Conservation (phyloP, 1,139 yeast genomes). For the Sugiyamaella grinbergsii region DNA sequence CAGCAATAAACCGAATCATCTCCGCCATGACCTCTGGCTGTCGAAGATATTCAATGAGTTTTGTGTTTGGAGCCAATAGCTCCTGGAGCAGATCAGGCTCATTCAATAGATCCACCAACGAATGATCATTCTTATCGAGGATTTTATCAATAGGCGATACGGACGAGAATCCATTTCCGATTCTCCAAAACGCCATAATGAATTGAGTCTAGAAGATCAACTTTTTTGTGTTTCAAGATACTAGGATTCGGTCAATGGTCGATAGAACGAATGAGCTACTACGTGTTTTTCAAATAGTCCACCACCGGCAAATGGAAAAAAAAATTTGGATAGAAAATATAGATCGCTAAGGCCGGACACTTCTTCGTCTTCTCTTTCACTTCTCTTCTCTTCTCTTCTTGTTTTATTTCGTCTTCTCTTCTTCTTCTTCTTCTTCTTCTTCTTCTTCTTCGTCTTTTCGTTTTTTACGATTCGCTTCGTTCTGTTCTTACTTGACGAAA, state of each 20-base stretch:
- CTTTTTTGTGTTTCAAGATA: too few relatives aligned
- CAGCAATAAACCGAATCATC: slow-evolving; percentile 68
- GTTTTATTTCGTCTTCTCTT: neutral
- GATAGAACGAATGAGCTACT: neutral
- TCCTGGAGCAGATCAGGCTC: slow-evolving; percentile 88
- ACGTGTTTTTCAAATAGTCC: too few relatives aligned
- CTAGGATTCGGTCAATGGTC: too few relatives aligned
- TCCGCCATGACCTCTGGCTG: slow-evolving; percentile 67
- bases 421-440: neutral
- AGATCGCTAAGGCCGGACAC: too few relatives aligned
- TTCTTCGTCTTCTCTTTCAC: too few relatives aligned
- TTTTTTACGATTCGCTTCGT: neutral
- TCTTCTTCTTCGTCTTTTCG: too few relatives aligned
- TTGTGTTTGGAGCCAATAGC: slow-evolving; percentile 76
- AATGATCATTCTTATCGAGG: slow-evolving; percentile 57
- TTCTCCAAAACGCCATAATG: slow-evolving; percentile 76
- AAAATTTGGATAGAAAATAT: too few relatives aligned
- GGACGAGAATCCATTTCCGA: slow-evolving; percentile 80
- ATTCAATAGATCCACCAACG: slow-evolving; percentile 71
- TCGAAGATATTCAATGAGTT: slow-evolving; percentile 76
- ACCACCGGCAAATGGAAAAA: too few relatives aligned
- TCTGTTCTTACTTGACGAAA: neutral
- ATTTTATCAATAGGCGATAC: slow-evolving; percentile 73
- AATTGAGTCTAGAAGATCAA: too few relatives aligned
- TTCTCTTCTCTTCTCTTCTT: too few relatives aligned